A percentile compares a stretch with the other conserved stretches of the same genome.
phyloP scores from a whole-genome alignment of 1,139 yeast species.

The Taiozyma onychis region DNA sequence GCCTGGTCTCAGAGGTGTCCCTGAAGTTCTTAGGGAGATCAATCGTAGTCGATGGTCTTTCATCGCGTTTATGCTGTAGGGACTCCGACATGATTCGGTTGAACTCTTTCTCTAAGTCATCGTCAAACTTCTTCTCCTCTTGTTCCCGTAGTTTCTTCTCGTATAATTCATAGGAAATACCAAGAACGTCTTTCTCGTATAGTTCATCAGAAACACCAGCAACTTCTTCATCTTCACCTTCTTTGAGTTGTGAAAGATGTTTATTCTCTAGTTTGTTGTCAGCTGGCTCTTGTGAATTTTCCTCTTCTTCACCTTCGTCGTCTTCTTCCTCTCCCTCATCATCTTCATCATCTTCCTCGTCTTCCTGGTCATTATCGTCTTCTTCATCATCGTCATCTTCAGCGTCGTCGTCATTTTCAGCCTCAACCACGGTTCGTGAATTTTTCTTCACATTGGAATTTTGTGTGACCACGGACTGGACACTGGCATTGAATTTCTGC shows the following conservation, averaged over 20 bases:
- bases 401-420: constrained; percentile 23
- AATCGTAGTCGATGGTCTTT: constrained; percentile 19
- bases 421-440: constrained; percentile 24
- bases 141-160: constrained; percentile 30
- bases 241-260: background rate
- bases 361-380: constrained; percentile 19
- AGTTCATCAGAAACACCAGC: constrained; percentile 29
- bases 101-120: constrained; percentile 49
- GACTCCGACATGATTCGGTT: constrained; percentile 46
- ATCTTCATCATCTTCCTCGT: constrained; percentile 17
- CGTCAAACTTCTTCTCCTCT: constrained; percentile 41
- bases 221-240: constrained; percentile 15
- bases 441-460: constrained; percentile 9
- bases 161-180: constrained; percentile 31
- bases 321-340: constrained; percentile 23
- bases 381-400: constrained; percentile 19
- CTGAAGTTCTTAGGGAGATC: constrained; percentile 11
- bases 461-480: constrained; percentile 5
- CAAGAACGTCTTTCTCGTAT: constrained; percentile 23
- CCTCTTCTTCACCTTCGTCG: constrained; percentile 13
- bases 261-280: constrained; percentile 17
- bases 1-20: background rate
- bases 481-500: constrained; percentile 28
- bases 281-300: background rate
- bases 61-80: constrained; percentile 31